Base-by-base conservation (phyloP, 23 red algal genomes). In the Cyanidium caldarium region DNA sequence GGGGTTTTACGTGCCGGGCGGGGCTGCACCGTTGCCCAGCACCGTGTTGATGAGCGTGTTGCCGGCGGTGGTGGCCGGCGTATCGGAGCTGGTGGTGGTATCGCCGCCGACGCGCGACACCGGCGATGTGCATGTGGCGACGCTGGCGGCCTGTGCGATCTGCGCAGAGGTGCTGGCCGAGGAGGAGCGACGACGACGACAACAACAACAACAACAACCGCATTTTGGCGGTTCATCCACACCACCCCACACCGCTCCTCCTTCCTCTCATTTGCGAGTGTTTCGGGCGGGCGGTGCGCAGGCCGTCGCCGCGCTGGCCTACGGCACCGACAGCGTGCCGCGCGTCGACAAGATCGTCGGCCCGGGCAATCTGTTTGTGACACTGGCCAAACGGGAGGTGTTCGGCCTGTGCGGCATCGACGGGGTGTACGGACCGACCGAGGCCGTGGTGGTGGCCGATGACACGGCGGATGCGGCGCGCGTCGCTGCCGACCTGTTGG, bases 1-100 rank as follows among this genome's bases (percentile, higher is more conserved):
- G 5, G 92, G 92, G 0, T 69, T 98, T 20, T 98, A 98, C 66
- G 92, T 98, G 10, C 92, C 92, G n/a, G 92, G 92, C 40, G 92
- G 92, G n/a, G 85, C 84, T 2, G 92, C 92, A 42, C 77, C 82
- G 42, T 70, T 98, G 44, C 92, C 92, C 51, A 85, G 78, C 1
- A 89, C 92, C 2, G 92, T 83, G 34, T 44, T 98, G 33, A 98
- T 98, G 92, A 69, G 44, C 40, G 84, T 82, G 12, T 38, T 88
- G 38, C 92, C 92, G 5, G 92, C 92, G 15, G 67, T 86, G 17
- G 78, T 86, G 26, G 92, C 92, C 1, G 92, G 92, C 16, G 82
- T 67, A n/a, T 33, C 66, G 36, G 46, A 75, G 65, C 14, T 98
- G 17, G 67, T 86, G 30, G 76, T 98, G 65, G 75, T 75, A 30